phyloP scores from a whole-genome alignment of 495 filamentous ascomycete species.

The Annulohypoxylon bovei region DNA sequence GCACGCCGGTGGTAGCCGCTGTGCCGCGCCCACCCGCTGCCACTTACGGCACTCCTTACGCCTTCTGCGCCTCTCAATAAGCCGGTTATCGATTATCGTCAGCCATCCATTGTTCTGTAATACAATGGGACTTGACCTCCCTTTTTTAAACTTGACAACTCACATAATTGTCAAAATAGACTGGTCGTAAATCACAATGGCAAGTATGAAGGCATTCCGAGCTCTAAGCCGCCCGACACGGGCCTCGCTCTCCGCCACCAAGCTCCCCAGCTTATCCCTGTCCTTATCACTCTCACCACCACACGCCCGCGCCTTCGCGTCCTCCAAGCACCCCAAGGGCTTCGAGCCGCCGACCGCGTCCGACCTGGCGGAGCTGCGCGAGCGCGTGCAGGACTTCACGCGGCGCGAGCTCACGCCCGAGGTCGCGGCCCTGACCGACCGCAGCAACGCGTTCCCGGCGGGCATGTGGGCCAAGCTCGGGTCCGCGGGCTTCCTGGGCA shows the following conservation, averaged over 20 bases:
- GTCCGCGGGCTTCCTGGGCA: slow-evolving; percentile 88
- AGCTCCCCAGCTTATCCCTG: slow-evolving; percentile 13
- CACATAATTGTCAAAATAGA: background rate
- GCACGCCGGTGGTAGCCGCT: slow-evolving; percentile 36
- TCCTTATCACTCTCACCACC: slow-evolving; percentile 30
- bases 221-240: slow-evolving; percentile 46
- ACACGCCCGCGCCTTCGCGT: slow-evolving; percentile 55
- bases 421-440: slow-evolving; percentile 82
- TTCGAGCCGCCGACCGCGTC: slow-evolving; percentile 79
- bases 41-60: slow-evolving; percentile 48
- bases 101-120: background rate
- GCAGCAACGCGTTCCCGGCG: slow-evolving; percentile 84
- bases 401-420: slow-evolving; percentile 85
- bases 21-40: slow-evolving; percentile 27
- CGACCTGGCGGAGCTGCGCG: slow-evolving; percentile 85
- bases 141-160: background rate
- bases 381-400: slow-evolving; percentile 92
- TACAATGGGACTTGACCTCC: slow-evolving; percentile 1
- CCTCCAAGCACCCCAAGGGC: slow-evolving; percentile 85
- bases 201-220: slow-evolving; percentile 45
- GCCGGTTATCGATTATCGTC: background rate
- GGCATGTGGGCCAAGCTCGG: slow-evolving; percentile 96
- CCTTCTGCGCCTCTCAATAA: too few species aligned
- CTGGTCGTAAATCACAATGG: slow-evolving; percentile 27
- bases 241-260: slow-evolving; percentile 19